Base-by-base conservation (phyloP, 176 grass and related monocot genomes). In the Canna indica region DNA sequence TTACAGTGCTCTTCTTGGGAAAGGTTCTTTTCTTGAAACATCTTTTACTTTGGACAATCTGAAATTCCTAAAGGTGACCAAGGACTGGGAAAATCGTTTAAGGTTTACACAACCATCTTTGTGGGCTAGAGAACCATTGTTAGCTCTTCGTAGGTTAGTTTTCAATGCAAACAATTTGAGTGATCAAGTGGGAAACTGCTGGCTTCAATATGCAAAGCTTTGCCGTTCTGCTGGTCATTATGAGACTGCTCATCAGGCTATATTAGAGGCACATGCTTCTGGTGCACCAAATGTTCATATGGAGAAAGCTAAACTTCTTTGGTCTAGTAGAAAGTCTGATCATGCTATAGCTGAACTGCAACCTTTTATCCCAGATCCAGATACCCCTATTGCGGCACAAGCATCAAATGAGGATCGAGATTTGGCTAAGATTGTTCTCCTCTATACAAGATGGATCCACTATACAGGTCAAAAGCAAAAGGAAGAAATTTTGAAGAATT, bases 381-480 rank as follows among this genome's bases (percentile, higher is more conserved):
- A 86, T 42, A 20, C 24, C 67, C 74, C 91, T 63, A 88, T 76
- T 48, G 67, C 71, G 56, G 90, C 83, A 70, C 86, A 92, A 56
- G 81, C 80, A 79, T 83, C 84, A 36, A 90, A 89, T 47, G 82
- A 87, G 54, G 83, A 97, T 74, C 83, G 79, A 82, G 89, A 97
- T 72, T 80, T 90, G 72, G 90, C 86, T 75, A 97, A 97, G 81
- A 83, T 86, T 45, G 82, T 97, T 85, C 88, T 97, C 69, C 86
- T 97, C 60, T 97, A 97, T 78, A 90, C 86, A 78, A 97, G 86
- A 87, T 97, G 94, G 94, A 97, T 97, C 70, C 94, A 97, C 61
- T 72, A 90, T 52, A 97, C 89, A 67, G 89, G 89, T 69, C 89
- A 92, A 86, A 92, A 97, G 59, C 86, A 92, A 75, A 92, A 88